Base-by-base conservation (phyloP, 1,284 basidiomycete genomes). In the Cryptococcus sp. region DNA sequence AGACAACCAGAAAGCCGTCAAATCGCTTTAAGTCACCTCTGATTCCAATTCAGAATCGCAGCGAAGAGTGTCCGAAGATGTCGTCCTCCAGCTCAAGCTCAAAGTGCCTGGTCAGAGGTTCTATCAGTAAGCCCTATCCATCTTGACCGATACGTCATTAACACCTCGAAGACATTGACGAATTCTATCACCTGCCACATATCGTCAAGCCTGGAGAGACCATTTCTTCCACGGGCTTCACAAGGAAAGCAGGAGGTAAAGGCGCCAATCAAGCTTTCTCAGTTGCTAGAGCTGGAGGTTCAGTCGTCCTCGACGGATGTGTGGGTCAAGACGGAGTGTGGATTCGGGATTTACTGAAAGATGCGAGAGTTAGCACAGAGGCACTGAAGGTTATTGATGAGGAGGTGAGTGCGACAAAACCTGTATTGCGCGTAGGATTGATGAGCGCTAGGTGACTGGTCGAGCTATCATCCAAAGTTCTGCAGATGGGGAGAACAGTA, bases 241-340 rank as follows among this genome's bases (percentile, higher is more conserved):
- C 72, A 3, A 68, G 73, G 30, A 65, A 72, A 46, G 71, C 76
- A 5, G 80, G 80, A 6, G 80, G 80, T 0, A 81, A 81, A 59
- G 80, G 80, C n/a, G 79, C 79, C 5, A 81, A 81, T 58, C 78
- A 79, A 55, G 76, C 79, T 13, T 74, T 72, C 37, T 72, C 79
- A 0, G 67, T 74, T 2, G 79, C 77, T 0, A 62, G 69, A 50
- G 78, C 78, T 3, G 76, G 73, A 2, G 76, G 67, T 0, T 0
- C 8, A 0, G 78, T 79, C 8, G 59, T 67, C 8, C 61, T 80
- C 15, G 76, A 78, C 15, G 79, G 73, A 0, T 57, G 52, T 53
- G 56, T 71, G 5, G 79, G 79, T 0, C 42, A 59, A 1, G 79
- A 80, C 57, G 78, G 76, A 3, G 54, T 56, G 5, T 78, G 76